Percentiles rank a stretch among this genome's conserved stretches.
Evolutionary conservation across 1,284 basidiomycete genomes (phyloP).

Genomic region (Irpex lacteus): DNA sequence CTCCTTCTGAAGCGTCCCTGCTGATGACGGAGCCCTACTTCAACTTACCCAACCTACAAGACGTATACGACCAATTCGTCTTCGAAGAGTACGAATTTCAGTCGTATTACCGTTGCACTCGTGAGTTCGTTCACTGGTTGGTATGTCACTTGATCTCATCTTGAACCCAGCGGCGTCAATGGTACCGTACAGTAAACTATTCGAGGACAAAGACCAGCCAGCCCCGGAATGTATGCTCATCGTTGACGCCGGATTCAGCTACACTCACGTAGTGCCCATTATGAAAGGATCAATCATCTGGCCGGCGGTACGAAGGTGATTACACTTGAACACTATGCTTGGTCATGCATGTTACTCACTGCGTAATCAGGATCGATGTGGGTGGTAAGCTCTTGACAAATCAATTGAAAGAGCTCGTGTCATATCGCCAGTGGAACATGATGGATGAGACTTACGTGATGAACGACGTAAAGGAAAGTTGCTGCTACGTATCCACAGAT

Average conservation of each 20-base stretch:
- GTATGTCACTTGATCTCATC: slow-evolving; percentile 1
- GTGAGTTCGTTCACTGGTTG: slow-evolving; percentile 43
- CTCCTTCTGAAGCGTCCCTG: slow-evolving; percentile 69
- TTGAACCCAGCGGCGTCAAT: slow-evolving; percentile 68
- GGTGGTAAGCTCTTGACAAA: slow-evolving; percentile 95
- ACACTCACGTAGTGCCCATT: slow-evolving; percentile 89
- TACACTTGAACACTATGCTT: background rate
- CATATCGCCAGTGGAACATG: slow-evolving; percentile 97
- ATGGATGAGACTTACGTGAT: slow-evolving; percentile 94
- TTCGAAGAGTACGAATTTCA: slow-evolving; percentile 96
- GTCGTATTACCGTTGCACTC: slow-evolving; percentile 77
- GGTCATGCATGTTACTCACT: background rate
- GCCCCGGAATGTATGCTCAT: slow-evolving; percentile 79
- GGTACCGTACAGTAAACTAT: slow-evolving; percentile 70
- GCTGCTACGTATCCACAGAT: slow-evolving; percentile 82
- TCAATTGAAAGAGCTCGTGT: slow-evolving; percentile 90
- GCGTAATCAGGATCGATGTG: slow-evolving; percentile 71
- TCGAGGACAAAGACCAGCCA: slow-evolving; percentile 42
- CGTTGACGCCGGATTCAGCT: slow-evolving; percentile 91
- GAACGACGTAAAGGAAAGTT: slow-evolving; percentile 86
- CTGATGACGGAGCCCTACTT: slow-evolving; percentile 93
- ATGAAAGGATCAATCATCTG: slow-evolving; percentile 73
- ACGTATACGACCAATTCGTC: slow-evolving; percentile 89
- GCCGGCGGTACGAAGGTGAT: slow-evolving; percentile 78
- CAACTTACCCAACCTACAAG: slow-evolving; percentile 88